Base-by-base conservation (phyloP, 441 rosid genomes). In the Corymbia calophylla region DNA sequence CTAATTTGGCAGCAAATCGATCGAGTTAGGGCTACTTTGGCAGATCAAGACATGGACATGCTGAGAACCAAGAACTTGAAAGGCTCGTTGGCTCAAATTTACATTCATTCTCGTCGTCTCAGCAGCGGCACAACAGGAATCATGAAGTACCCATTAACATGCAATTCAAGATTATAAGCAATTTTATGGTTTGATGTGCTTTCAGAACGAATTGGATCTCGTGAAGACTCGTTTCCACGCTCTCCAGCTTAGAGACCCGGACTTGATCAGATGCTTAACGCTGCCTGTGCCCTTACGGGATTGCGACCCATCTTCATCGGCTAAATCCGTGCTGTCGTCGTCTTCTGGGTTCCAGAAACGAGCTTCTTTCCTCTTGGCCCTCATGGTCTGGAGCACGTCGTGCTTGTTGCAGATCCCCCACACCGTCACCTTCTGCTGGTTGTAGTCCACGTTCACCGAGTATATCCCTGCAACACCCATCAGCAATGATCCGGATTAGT, bases 391-490 rank as follows among this genome's bases (percentile, higher is more conserved):
- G 64, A 97, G 89, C 84, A 96, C 98, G 53, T 94, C 95, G 85
- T 94, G 64, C 84, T 96, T 97, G 94, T 96, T 96, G 93, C 98
- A 97, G 53, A 97, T 96, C 39, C 97, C 98, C 99, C 99, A 97
- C 16, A 96, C 98, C 5, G 95, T 95, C 91, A 95, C 98, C 92
- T 96, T 97, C 70, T 96, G 99, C 55, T 97, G 93, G 87, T 90
- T 51, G 70, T 92, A 94, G 68, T 97, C 97, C 66, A 96, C 95
- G 60, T 93, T 94, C 87, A 96, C 97, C 25, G 97, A 96, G 89
- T 96, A 94, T 88, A 96, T 96, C 66, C 98, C 99, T 97, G 94
- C 88, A 68, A 39, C 64, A 48, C 88, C 58, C 12, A 53, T 32
- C 31, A 9, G 8, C 25, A 8, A 23, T 14, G 10, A 44, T 77